A percentile compares a stretch with the other conserved stretches of the same genome.
These are phyloP conservation scores for Isoetes engelmannii DNA, from an alignment of 83 land plant genomes.

Conservation along the genomic window DNA sequence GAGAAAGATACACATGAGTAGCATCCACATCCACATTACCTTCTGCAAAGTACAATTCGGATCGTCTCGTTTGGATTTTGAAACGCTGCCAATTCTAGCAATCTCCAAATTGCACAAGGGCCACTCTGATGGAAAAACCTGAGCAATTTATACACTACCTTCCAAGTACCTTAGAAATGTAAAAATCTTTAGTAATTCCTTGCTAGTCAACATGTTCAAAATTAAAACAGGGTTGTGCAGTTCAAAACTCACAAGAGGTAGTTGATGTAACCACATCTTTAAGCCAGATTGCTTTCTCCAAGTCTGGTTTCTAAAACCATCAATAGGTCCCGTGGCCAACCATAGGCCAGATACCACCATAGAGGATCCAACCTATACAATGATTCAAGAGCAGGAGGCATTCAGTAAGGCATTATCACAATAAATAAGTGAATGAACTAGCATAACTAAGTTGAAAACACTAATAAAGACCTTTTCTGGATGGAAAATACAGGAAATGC, in stretches of 20 bases:
- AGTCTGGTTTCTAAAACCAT: conserved; percentile 62
- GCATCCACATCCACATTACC: conserved; percentile 33
- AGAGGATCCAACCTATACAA: conserved; percentile 36
- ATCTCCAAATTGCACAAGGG: conserved; percentile 22
- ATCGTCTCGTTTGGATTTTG: conserved; percentile 44
- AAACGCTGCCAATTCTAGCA: conserved; percentile 56
- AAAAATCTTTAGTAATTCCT: too few species aligned
- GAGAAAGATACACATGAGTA: too few species aligned
- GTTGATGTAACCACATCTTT: conserved; percentile 67
- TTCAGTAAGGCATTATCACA: background rate
- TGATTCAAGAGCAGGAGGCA: too few species aligned
- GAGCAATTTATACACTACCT: too few species aligned
- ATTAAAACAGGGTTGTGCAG: too few species aligned
- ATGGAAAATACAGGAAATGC: too few species aligned
- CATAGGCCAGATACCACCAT: conserved; percentile 82
- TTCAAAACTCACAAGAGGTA: too few species aligned
- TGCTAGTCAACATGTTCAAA: too few species aligned
- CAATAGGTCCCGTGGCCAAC: conserved; percentile 55
- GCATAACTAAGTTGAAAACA: background rate
- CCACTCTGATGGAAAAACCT: too few species aligned
- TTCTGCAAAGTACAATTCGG: conserved; percentile 33
- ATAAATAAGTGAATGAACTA: background rate
- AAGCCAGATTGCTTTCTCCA: conserved; percentile 67
- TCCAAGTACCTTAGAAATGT: too few species aligned
- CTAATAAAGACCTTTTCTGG: too few species aligned